These are phyloP conservation scores for Pythium guiyangense DNA, from an alignment of 352 stramenopile genomes.

Conservation along the genomic window DNA sequence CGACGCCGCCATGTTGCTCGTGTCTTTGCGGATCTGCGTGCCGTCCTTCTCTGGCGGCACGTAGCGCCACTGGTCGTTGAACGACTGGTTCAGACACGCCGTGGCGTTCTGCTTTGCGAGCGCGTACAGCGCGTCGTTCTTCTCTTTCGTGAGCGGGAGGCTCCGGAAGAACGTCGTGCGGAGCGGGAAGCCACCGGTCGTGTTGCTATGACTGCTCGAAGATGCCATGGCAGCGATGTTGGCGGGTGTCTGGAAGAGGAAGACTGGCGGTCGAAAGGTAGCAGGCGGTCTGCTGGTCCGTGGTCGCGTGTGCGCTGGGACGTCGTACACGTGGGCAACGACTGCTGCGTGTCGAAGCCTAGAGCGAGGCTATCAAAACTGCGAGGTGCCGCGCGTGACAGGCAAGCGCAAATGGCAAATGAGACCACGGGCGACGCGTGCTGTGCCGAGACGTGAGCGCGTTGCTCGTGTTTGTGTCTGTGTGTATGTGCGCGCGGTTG, in stretches of 20 bases:
- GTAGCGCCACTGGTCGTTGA: slow-evolving; percentile 80
- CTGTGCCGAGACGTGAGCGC: background rate
- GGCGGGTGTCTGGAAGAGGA: background rate
- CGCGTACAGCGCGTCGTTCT: slow-evolving; percentile 47
- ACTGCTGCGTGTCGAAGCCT: too few species aligned
- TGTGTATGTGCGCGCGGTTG: background rate
- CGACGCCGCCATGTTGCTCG: slow-evolving; percentile 63
- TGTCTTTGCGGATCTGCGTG: slow-evolving; percentile 80
- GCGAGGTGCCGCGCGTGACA: background rate
- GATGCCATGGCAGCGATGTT: background rate
- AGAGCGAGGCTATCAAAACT: background rate
- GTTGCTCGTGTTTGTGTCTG: background rate
- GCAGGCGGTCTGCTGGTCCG: too few species aligned
- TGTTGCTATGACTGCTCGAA: slow-evolving; percentile 2
- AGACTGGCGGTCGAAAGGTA: background rate
- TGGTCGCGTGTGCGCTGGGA: too few species aligned
- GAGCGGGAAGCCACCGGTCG: slow-evolving; percentile 43
- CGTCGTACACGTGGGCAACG: too few species aligned
- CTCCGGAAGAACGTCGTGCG: slow-evolving; percentile 71
- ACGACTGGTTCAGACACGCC: slow-evolving; percentile 60
- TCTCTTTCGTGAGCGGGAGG: slow-evolving; percentile 49
- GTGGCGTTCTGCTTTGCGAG: slow-evolving; percentile 50
- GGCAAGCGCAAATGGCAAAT: background rate
- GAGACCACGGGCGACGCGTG: background rate
- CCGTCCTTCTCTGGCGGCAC: slow-evolving; percentile 76